These are phyloP conservation scores for Dactylellina parvicollis DNA, from an alignment of 2,329 filamentous ascomycete genomes.

Conservation along the genomic window DNA sequence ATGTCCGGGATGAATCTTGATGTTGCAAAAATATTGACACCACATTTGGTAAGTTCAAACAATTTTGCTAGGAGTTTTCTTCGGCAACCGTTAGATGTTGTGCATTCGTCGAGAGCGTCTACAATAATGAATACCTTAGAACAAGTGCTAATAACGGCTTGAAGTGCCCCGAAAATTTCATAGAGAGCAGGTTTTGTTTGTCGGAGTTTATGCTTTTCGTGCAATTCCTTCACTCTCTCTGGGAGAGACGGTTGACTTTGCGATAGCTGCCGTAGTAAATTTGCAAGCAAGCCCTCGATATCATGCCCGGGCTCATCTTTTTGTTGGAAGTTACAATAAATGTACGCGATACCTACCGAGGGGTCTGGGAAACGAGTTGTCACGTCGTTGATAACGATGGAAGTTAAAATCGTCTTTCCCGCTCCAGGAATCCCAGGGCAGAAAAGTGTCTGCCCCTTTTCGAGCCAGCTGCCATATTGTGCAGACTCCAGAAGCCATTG, in stretches of 20 bases:
- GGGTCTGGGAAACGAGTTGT: conserved; percentile 38
- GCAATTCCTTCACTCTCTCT: conserved; percentile 58
- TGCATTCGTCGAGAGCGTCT: conserved; percentile 21
- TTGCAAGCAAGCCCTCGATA: conserved; percentile 58
- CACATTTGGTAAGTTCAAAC: not conserved
- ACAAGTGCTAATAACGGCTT: not conserved
- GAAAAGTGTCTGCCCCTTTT: conserved; percentile 61
- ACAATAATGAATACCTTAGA: conserved; percentile 7
- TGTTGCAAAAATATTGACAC: conserved; percentile 20
- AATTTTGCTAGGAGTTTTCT: not conserved
- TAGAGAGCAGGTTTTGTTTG: not conserved
- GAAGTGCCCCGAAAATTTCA: not conserved
- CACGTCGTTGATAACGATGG: conserved; percentile 63
- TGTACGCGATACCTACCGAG: conserved; percentile 62
- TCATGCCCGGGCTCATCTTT: conserved; percentile 61
- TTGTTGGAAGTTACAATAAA: conserved; percentile 64
- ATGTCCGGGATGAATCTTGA: conserved; percentile 58
- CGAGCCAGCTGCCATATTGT: not conserved
- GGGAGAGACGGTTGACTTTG: conserved; percentile 57
- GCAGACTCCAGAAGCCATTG: conserved; percentile 10
- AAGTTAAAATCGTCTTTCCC: conserved; percentile 65
- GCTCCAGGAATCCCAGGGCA: conserved; percentile 65
- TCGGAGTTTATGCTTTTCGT: conserved; percentile 53
- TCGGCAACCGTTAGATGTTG: not conserved
- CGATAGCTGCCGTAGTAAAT: conserved; percentile 62